Evolutionary conservation across 345 rosid species (phyloP).

Genomic region (Carallia pectinifolia): DNA sequence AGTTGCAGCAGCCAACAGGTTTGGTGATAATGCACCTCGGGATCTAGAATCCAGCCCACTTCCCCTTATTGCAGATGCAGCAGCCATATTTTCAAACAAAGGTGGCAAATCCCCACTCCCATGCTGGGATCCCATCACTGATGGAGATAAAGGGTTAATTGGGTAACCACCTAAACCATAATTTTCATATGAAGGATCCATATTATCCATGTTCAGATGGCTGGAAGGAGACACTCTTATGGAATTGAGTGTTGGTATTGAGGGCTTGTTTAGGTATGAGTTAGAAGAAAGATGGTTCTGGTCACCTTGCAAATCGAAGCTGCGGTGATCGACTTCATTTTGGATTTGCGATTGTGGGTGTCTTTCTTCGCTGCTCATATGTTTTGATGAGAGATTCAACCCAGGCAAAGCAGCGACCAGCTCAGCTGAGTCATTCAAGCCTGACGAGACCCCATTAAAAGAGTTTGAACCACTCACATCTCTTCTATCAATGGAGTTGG

Average conservation of each 20-base stretch:
- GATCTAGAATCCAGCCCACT: conserved; percentile 45
- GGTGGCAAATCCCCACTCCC: conserved; percentile 50
- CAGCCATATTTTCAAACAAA: conserved; percentile 48
- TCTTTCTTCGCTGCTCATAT: conserved; percentile 37
- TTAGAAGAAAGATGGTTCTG: conserved; percentile 27
- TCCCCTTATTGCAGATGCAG: conserved; percentile 53
- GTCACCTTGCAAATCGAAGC: conserved; percentile 38
- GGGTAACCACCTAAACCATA: conserved; percentile 43
- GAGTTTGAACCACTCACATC: conserved; percentile 30
- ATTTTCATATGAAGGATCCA: conserved; percentile 42
- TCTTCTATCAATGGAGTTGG: conserved; percentile 47
- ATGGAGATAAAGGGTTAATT: conserved; percentile 43
- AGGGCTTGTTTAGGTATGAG: conserved; percentile 37
- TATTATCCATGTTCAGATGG: conserved; percentile 30
- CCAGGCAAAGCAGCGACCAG: conserved; percentile 53
- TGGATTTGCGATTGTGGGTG: conserved; percentile 29
- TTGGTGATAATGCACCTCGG: conserved; percentile 38
- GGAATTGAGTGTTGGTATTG: conserved; percentile 35
- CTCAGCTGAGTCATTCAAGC: conserved; percentile 41
- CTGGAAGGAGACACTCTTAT: conserved; percentile 41
- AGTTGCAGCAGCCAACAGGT: conserved; percentile 42
- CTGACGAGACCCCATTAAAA: conserved; percentile 38
- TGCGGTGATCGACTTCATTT: conserved; percentile 30
- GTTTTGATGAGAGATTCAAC: conserved; percentile 48
- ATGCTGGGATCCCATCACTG: conserved; percentile 44